Base-by-base conservation (phyloP, 495 filamentous ascomycete species). In the Hyaloscypha variabilis region DNA sequence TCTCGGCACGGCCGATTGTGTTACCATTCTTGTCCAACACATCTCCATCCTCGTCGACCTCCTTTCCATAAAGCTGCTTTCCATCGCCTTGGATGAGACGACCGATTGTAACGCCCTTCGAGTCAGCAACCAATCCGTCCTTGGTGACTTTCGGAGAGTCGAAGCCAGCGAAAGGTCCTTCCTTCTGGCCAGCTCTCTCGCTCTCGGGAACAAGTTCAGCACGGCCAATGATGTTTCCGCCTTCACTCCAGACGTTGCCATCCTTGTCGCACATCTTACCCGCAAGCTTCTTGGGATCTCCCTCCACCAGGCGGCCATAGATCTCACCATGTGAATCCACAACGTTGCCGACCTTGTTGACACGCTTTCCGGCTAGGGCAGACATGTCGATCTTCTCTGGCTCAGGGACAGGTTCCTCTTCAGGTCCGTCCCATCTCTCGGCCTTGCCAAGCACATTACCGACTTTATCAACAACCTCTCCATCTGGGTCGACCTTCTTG, bases 191-290 rank as follows among this genome's bases (percentile, higher is more conserved):
- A 56, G 87, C 77, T 39, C 89, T 80, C 69, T 91, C 87, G 14
- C 84, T 85, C 53, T 91, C 91, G 13, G 89, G 82, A 51, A 93
- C 87, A n/a, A 93, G 81, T 71, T 95, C 91, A 19, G 91, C 92
- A 52, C 79, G 81, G 34, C 92, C 92, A 60, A 95, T 85, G 50
- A 95, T 79, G 62, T 93, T 88, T 30, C 92, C 92, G 50, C 85
- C 84, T 71, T 95, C 92, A 69, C 89, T 88, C 79, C 90, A 91
- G 68, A 96, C 86, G 69, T 92, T 86, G 54, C 92, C 92, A 64
- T 92, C 77, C 73, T 89, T 90, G 67, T 95, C 89, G 73, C 90
- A 91, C 85, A 91, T 94, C 72, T 87, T 85, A 31, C 92, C 92
- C 24, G 92, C 82, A 64, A 96, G 82, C 59, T 81, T 82, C 74